Evolutionary conservation across 2,329 filamentous ascomycete genomes (phyloP).

Genomic region (Pseudocercospora ulei): DNA sequence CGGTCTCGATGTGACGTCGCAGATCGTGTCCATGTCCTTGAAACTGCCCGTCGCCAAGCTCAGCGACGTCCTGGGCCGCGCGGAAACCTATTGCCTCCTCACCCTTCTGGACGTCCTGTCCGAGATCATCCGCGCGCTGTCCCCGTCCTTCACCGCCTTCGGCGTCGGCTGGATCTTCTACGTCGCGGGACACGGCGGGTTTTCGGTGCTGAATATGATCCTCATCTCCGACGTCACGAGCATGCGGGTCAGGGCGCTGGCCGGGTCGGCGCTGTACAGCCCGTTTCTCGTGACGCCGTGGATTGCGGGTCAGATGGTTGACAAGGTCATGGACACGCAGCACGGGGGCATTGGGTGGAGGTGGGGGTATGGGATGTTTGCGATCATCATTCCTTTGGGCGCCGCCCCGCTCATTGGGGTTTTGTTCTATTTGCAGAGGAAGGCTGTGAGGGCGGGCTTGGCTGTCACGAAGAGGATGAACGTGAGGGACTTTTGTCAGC

Average conservation of each 20-base stretch:
- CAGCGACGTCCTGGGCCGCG: conserved; percentile 39
- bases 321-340: conserved; percentile 37
- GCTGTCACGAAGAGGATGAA: conserved; percentile 26
- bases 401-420: conserved; percentile 35
- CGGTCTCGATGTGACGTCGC: conserved; percentile 34
- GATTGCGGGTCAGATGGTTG: conserved; percentile 38
- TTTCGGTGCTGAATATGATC: conserved; percentile 37
- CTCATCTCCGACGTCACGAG: conserved; percentile 39
- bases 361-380: conserved; percentile 41
- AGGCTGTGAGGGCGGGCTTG: conserved; percentile 30
- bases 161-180: conserved; percentile 36
- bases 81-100: conserved; percentile 34
- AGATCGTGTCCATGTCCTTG: conserved; percentile 36
- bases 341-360: conserved; percentile 39
- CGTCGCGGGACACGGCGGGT: conserved; percentile 36
- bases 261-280: conserved; percentile 35
- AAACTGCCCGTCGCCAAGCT: conserved; percentile 40
- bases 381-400: conserved; percentile 37
- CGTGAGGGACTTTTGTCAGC: conserved; percentile 34
- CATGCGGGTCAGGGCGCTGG: conserved; percentile 37
- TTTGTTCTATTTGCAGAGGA: conserved; percentile 35
- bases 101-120: conserved; percentile 35
- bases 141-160: conserved; percentile 34
- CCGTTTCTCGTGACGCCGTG: conserved; percentile 39
- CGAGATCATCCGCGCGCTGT: conserved; percentile 36